A percentile compares a stretch with the other conserved stretches of the same genome.
These are phyloP conservation scores for Zopfia rhizophila DNA, from an alignment of 2,329 filamentous ascomycete genomes.

Conservation along the genomic window DNA sequence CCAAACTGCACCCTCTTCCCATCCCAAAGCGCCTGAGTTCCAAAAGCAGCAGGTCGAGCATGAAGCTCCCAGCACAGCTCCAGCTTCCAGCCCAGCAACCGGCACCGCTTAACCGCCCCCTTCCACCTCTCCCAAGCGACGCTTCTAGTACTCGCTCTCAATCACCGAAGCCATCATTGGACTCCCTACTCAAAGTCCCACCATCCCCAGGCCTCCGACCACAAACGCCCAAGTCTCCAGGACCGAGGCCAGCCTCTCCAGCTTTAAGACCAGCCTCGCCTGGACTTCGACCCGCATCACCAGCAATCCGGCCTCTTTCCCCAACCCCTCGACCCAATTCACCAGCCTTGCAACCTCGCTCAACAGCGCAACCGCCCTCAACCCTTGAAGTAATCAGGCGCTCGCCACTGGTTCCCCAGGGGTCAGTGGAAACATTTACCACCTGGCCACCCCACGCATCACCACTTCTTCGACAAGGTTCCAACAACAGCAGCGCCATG, in stretches of 20 bases:
- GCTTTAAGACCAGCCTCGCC: no score
- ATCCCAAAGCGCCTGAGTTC: constrained; percentile 17
- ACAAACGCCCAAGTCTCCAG: constrained; percentile 10
- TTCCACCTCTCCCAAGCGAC: constrained; percentile 34
- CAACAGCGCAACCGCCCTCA: constrained; percentile 4
- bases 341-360: background rate
- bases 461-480: constrained; percentile 13
- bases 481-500: constrained; percentile 28
- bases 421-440: constrained; percentile 2
- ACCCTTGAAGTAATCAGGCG: constrained; percentile 17
- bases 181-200: constrained; percentile 16
- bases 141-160: constrained; percentile 22
- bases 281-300: constrained; percentile 3
- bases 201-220: constrained; percentile 23
- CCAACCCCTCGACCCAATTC: constrained; percentile 2
- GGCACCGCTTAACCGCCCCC: constrained; percentile 33
- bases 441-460: constrained; percentile 4
- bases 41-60: constrained; percentile 13
- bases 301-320: constrained; percentile 2
- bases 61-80: no score
- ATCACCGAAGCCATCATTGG: constrained; percentile 23
- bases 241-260: no score
- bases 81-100: no score
- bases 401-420: constrained; percentile 8
- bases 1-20: constrained; percentile 20